phyloP scores from a whole-genome alignment of 805 yeast genomes.

The Kregervanrija pseudodelftensis region DNA sequence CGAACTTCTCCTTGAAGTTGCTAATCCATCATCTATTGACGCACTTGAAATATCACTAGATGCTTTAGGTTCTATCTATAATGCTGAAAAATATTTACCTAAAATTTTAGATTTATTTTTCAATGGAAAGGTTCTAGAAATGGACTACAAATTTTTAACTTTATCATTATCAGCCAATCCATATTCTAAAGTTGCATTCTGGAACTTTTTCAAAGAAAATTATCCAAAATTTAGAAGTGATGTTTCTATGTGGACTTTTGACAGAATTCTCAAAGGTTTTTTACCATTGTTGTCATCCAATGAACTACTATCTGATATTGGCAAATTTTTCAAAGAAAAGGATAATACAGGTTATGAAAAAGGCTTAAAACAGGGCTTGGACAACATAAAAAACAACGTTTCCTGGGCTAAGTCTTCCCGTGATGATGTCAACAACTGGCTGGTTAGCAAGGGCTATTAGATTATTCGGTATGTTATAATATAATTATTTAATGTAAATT shows the following conservation, averaged over 20 bases:
- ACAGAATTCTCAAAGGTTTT: slow-evolving; percentile 29
- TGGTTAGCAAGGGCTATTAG: too few relatives aligned
- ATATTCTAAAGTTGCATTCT: slow-evolving; percentile 34
- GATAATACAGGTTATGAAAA: slow-evolving; percentile 52
- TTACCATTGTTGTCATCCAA: slow-evolving; percentile 29
- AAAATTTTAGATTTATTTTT: slow-evolving; percentile 34
- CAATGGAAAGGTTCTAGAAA: slow-evolving; percentile 41
- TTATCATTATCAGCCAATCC: slow-evolving; percentile 40
- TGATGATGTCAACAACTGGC: slow-evolving; percentile 36
- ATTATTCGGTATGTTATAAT: too few relatives aligned
- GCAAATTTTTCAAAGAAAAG: slow-evolving; percentile 36
- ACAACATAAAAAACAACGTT: slow-evolving; percentile 41
- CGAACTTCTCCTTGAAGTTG: slow-evolving; percentile 38
- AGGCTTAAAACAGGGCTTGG: slow-evolving; percentile 49
- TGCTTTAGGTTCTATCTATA: slow-evolving; percentile 44
- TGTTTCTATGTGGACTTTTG: slow-evolving; percentile 31
- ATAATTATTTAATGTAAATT: too few relatives aligned
- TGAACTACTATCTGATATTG: slow-evolving; percentile 31
- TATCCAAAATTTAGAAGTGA: slow-evolving; percentile 37
- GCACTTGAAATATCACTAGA: slow-evolving; percentile 49
- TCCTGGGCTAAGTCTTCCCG: slow-evolving; percentile 45
- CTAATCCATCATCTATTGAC: slow-evolving; percentile 47
- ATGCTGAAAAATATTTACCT: slow-evolving; percentile 28
- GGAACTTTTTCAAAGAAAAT: slow-evolving; percentile 43
- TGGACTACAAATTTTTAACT: slow-evolving; percentile 53